phyloP scores from a whole-genome alignment of 148 eudicot species.

The Selenicereus undatus region DNA sequence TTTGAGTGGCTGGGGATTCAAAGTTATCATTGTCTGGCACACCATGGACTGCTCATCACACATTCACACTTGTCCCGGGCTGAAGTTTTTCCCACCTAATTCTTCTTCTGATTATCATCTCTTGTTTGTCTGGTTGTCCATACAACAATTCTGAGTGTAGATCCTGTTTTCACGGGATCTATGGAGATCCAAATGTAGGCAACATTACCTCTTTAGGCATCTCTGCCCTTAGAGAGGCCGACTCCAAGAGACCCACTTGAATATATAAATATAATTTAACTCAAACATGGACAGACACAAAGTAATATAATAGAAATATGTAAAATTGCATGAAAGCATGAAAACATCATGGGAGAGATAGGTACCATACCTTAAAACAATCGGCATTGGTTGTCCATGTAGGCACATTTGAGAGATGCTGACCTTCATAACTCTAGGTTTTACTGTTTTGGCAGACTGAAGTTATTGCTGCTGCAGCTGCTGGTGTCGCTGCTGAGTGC shows the following conservation, averaged over 20 bases:
- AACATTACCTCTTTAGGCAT: no score
- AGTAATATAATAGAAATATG: no score
- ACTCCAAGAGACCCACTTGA: no score
- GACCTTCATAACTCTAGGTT: slow-evolving; percentile 1
- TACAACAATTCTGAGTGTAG: not conserved
- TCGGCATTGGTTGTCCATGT: not conserved
- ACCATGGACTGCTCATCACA: not conserved
- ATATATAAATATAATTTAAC: no score
- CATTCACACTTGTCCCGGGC: not conserved
- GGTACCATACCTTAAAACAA: no score
- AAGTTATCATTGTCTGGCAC: not conserved
- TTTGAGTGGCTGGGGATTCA: not conserved
- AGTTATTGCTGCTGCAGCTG: slow-evolving; percentile 99
- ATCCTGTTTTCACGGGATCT: no score
- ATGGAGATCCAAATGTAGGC: no score
- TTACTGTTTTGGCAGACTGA: slow-evolving; percentile 65
- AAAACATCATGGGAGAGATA: no score
- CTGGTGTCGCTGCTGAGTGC: slow-evolving; percentile 92
- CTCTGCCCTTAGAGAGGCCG: no score
- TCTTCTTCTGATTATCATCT: not conserved
- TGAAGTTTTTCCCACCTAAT: not conserved
- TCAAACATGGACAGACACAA: no score
- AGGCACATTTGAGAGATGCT: not conserved
- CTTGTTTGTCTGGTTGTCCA: not conserved
- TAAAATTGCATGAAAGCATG: no score